phyloP scores from a whole-genome alignment of 2,329 filamentous ascomycete species.

The Apiospora marii region DNA sequence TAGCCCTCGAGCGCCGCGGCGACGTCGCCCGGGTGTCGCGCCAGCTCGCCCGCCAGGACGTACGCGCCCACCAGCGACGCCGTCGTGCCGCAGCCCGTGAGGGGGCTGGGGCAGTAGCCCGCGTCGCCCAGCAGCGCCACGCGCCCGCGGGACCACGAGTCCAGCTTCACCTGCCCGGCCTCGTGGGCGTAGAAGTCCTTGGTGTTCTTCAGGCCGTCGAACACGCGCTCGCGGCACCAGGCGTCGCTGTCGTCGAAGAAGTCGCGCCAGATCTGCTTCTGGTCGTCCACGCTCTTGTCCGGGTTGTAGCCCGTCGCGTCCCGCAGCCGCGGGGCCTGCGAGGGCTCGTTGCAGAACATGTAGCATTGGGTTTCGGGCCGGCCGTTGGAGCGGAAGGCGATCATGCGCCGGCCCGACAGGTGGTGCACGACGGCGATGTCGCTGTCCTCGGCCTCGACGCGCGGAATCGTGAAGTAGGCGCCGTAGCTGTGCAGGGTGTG shows the following conservation, averaged over 20 bases:
- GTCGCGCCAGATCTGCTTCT: slow-evolving; percentile 34
- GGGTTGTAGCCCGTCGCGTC: slow-evolving; percentile 23
- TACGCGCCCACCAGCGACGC: slow-evolving; percentile 59
- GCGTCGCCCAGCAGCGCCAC: slow-evolving; percentile 64
- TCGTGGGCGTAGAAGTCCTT: slow-evolving; percentile 56
- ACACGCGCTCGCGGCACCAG: slow-evolving; percentile 32
- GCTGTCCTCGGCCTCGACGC: slow-evolving; percentile 35
- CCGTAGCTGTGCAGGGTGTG: slow-evolving; percentile 43
- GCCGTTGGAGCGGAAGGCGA: slow-evolving; percentile 49
- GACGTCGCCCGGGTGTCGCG: slow-evolving; percentile 40
- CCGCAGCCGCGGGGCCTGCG: slow-evolving; percentile 23
- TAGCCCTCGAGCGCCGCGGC: slow-evolving; percentile 50
- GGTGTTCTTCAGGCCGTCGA: slow-evolving; percentile 32
- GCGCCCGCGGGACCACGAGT: slow-evolving; percentile 53
- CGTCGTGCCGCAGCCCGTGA: slow-evolving; percentile 61
- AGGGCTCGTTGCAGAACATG: slow-evolving; percentile 38
- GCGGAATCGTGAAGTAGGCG: slow-evolving; percentile 51
- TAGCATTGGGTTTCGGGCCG: slow-evolving; percentile 45
- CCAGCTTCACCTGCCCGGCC: slow-evolving; percentile 54
- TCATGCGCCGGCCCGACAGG: slow-evolving; percentile 44
- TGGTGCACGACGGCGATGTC: slow-evolving; percentile 46
- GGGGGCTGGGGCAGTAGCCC: slow-evolving; percentile 55
- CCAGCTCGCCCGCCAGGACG: slow-evolving; percentile 62
- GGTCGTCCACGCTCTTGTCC: slow-evolving; percentile 29
- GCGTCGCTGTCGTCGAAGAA: slow-evolving; percentile 44